Evolutionary conservation across 352 stramenopile genomes (phyloP).

Genomic region (Pythium folliculosum): DNA sequence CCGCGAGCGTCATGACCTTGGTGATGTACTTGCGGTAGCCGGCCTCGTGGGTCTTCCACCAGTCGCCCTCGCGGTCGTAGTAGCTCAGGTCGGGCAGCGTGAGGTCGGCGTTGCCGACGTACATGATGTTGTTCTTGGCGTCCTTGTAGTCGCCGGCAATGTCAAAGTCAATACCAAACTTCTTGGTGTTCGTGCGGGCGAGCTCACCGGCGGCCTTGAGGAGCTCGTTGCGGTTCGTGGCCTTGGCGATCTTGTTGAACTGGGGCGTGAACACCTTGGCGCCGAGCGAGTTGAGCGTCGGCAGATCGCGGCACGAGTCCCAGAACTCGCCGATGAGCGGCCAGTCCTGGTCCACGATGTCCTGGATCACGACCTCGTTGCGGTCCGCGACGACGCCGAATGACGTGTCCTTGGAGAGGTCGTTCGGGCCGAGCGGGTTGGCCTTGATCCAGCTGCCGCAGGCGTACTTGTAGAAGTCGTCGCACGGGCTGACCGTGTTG

Average conservation of each 20-base stretch:
- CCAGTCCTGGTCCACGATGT: constrained; percentile 65
- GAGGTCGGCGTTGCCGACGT: constrained; percentile 76
- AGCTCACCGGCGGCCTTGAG: constrained; percentile 46
- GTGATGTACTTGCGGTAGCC: constrained; percentile 44
- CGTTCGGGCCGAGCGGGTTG: constrained; percentile 25
- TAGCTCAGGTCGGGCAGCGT: constrained; percentile 88
- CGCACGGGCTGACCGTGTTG: constrained; percentile 45
- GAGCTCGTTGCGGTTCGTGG: constrained; percentile 39
- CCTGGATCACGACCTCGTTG: constrained; percentile 54
- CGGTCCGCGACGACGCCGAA: constrained; percentile 49
- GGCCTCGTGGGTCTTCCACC: constrained; percentile 38
- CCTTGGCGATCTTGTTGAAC: constrained; percentile 40
- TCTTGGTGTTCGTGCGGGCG: constrained; percentile 30
- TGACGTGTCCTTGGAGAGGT: constrained; percentile 41
- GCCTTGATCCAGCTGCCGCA: constrained; percentile 41
- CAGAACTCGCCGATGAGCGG: constrained; percentile 63
- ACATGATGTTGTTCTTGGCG: constrained; percentile 68
- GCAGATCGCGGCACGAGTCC: constrained; percentile 64
- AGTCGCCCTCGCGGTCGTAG: constrained; percentile 66
- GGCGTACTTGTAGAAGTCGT: constrained; percentile 78
- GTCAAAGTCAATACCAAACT: constrained; percentile 69
- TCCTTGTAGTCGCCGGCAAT: constrained; percentile 74
- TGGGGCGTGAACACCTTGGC: constrained; percentile 39
- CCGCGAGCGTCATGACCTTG: constrained; percentile 44
- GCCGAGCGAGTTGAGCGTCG: constrained; percentile 46